Conservation (phyloP, 352 stramenopile species). For the Phytophthora vignae region DNA sequence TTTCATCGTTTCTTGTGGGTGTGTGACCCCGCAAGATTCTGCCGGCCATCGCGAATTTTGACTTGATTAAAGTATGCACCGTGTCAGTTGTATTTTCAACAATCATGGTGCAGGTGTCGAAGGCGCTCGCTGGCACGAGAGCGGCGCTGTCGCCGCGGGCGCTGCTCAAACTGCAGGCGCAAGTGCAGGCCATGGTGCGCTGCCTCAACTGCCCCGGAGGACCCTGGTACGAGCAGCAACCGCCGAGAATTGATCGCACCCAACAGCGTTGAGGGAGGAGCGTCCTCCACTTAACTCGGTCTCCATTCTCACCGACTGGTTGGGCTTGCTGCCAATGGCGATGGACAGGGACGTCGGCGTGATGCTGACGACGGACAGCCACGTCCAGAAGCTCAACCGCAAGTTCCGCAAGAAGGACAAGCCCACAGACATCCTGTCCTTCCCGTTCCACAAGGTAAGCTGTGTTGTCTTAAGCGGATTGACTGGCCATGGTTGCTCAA, state of each 20-base stretch:
- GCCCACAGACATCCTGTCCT: constrained; percentile 85
- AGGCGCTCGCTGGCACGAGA: constrained; percentile 49
- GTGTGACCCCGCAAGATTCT: neutral
- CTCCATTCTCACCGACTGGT: constrained; percentile 5
- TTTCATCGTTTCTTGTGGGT: no score
- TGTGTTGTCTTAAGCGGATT: neutral
- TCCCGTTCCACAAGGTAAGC: constrained; percentile 80
- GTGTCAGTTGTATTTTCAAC: neutral
- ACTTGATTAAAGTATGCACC: constrained; percentile 25
- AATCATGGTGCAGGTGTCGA: constrained; percentile 68
- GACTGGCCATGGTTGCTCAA: constrained; percentile 4
- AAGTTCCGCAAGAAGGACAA: constrained; percentile 81
- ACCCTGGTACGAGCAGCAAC: constrained; percentile 58
- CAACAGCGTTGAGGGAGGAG: neutral
- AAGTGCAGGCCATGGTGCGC: constrained; percentile 78
- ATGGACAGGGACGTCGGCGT: constrained; percentile 70
- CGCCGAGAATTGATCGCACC: constrained; percentile 4
- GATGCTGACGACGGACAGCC: constrained; percentile 81
- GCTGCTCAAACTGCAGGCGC: constrained; percentile 56
- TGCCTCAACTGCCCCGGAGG: constrained; percentile 65
- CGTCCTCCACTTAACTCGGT: neutral
- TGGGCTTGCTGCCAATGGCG: constrained; percentile 1
- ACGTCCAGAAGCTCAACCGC: constrained; percentile 81
- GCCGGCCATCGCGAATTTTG: neutral
- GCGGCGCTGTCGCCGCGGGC: constrained; percentile 49